Evolutionary conservation across 2,329 filamentous ascomycete species (phyloP).

Genomic region (Pyricularia pennisetigena): DNA sequence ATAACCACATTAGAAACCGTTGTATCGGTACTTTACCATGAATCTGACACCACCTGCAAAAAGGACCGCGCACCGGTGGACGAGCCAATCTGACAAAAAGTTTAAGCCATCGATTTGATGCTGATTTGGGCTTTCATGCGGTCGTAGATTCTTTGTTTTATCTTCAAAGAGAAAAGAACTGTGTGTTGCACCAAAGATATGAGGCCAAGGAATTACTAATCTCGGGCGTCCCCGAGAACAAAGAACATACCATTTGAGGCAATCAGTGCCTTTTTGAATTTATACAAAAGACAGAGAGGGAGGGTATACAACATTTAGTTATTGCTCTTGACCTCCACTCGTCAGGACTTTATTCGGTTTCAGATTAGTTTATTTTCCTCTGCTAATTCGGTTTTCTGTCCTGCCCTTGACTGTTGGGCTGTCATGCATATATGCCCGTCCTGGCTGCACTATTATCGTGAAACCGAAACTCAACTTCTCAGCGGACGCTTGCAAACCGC

Average conservation of each 20-base stretch:
- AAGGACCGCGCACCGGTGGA: not conserved
- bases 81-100: not conserved
- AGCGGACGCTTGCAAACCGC: not conserved
- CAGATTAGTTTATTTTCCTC: not conserved
- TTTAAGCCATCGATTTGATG: not conserved
- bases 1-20: not conserved
- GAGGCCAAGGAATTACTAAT: not conserved
- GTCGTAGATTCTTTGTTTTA: not conserved
- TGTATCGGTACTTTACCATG: not conserved
- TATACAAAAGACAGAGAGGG: not conserved
- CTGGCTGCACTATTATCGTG: not conserved
- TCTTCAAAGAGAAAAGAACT: not conserved
- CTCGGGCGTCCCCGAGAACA: not conserved
- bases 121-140: not conserved
- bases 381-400: not conserved
- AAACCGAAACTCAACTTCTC: not conserved
- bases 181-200: not conserved
- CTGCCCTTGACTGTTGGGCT: not conserved
- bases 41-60: not conserved
- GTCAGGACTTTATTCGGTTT: not conserved
- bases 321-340: not conserved
- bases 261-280: not conserved
- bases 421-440: not conserved
- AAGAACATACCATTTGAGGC: not conserved
- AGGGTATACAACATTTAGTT: not conserved